phyloP scores from a whole-genome alignment of 345 rosid species.

The Brassica incana region DNA sequence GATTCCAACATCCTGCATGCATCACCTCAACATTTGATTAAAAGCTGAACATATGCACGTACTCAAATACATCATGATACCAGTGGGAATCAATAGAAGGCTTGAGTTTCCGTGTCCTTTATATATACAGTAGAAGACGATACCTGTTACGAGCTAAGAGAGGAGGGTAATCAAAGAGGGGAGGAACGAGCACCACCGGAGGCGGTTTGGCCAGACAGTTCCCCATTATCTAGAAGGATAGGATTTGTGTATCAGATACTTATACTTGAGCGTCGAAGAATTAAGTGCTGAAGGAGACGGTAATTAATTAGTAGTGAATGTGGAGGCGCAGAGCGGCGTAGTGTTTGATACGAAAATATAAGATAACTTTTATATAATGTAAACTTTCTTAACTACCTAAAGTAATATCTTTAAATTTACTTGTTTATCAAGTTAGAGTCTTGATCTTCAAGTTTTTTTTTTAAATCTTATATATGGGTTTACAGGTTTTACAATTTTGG shows the following conservation, averaged over 20 bases:
- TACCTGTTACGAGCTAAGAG: slow-evolving; percentile 86
- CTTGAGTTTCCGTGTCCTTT: neutral
- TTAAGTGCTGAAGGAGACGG: neutral
- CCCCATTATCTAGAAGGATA: slow-evolving; percentile 47
- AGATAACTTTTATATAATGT: neutral
- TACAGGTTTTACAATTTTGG: too few species aligned
- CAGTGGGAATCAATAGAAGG: neutral
- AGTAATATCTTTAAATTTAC: too few species aligned
- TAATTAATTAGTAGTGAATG: too few species aligned
- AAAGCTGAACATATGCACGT: neutral
- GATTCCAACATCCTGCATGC: slow-evolving; percentile 81
- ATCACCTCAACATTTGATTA: neutral
- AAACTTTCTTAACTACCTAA: too few species aligned
- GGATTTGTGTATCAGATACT: neutral
- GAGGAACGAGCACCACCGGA: slow-evolving; percentile 85
- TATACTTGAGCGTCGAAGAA: neutral
- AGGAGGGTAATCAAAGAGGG: slow-evolving; percentile 91
- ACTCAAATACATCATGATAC: neutral
- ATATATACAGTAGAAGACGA: neutral
- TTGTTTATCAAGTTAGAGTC: too few species aligned
- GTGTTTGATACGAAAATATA: neutral
- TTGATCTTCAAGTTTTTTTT: too few species aligned
- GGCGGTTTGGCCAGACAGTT: slow-evolving; percentile 63
- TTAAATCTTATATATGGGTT: too few species aligned
- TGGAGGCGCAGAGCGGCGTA: neutral